Conservation (phyloP, 352 stramenopile species). For the Phytophthora pisi region DNA sequence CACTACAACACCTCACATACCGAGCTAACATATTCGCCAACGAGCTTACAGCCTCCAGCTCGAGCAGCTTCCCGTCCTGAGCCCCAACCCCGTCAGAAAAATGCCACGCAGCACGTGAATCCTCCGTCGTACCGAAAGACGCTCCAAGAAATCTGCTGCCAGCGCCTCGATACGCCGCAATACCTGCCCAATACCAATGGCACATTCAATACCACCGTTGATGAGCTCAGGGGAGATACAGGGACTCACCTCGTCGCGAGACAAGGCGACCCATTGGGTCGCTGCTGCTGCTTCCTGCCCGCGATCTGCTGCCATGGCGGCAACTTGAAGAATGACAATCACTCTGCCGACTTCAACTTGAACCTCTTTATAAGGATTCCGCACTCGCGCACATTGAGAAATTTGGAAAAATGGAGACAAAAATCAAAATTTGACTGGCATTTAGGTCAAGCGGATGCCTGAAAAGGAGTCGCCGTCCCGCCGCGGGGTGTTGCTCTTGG, state of each 20-base stretch:
- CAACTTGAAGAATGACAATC: slow-evolving; percentile 37
- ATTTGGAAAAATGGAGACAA: slow-evolving; percentile 1
- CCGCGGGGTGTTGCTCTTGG: slow-evolving; percentile 43
- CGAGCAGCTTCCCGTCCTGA: slow-evolving; percentile 53
- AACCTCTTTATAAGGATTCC: slow-evolving; percentile 21
- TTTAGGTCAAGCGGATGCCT: slow-evolving; percentile 46
- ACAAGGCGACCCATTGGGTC: slow-evolving; percentile 18
- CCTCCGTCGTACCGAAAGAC: slow-evolving; percentile 41
- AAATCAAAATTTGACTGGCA: slow-evolving; percentile 16
- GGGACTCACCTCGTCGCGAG: slow-evolving; percentile 51
- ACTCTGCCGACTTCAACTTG: slow-evolving; percentile 38
- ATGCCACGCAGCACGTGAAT: neutral
- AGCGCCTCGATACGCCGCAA: slow-evolving; percentile 66
- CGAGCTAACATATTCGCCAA: neutral
- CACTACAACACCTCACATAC: neutral
- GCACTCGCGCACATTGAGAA: slow-evolving; percentile 16
- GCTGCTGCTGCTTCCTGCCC: slow-evolving; percentile 3
- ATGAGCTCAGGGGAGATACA: neutral
- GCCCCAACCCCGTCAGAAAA: neutral
- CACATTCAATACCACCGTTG: neutral
- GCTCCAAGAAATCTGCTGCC: slow-evolving; percentile 60
- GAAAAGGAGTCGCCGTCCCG: slow-evolving; percentile 65
- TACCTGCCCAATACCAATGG: slow-evolving; percentile 36
- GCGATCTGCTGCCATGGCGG: slow-evolving; percentile 13
- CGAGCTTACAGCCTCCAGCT: slow-evolving; percentile 61